Evolutionary conservation across 768 basidiomycete genomes (phyloP), one percentile per base, ranked within the genome.

Genomic region (Hygrophorus pudorinus): DNA sequence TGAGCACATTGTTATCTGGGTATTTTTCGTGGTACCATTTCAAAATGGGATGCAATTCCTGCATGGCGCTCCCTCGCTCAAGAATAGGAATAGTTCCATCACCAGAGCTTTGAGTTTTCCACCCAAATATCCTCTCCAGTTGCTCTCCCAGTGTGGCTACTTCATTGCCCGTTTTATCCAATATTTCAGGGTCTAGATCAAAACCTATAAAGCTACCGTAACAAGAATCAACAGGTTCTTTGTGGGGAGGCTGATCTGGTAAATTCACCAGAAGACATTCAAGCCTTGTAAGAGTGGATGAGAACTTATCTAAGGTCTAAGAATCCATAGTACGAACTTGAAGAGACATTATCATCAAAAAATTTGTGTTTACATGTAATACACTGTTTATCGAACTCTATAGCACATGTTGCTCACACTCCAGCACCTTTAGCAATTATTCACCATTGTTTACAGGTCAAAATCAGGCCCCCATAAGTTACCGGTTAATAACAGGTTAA

Each of bases 81-180:
- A 42, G 11, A 28, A 55, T 55, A 13, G 47, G 28, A 9, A 55
- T 18, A 17, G 53, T 47, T 4, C 50, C 52, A 44, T 55, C 50
- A 18, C 55, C 55, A 13, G 50, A 49, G 11, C 48, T 49, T n/a
- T 44, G 42, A 12, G 52, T 27, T 40, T 53, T 34, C 52, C 52
- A 56, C 4, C 55, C 52, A 42, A 56, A 56, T 5, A 55, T 35
- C 17, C 28, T 21, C 38, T 56, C 45, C 13, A 56, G 29, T n/a
- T 52, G 46, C 37, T 56, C 46, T 3, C 46, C 41, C 14, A 56
- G 41, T 33, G 44, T 44, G 7, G 45, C 48, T 29, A 49, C 48
- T 35, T 52, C 51, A 41, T 41, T 35, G 14, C 51, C 53, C 16
- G 53, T 54, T 30, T 50, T 47, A 18, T 54, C 53, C 18, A 54